Conservation (phyloP, 345 rosid species). For the Gossypium arboreum region DNA sequence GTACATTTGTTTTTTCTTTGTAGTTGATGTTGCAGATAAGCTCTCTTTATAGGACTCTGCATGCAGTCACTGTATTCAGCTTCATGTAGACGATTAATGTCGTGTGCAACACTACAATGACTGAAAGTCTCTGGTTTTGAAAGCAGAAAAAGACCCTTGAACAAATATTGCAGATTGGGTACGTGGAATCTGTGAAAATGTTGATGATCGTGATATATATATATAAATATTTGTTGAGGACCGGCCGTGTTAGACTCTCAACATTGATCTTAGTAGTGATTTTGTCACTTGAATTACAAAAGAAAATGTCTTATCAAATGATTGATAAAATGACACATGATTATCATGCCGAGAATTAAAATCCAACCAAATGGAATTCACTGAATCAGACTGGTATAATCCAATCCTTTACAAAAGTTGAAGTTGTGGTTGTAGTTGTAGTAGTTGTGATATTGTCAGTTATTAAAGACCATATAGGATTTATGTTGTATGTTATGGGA, state of each 20-base stretch:
- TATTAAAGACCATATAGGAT: not conserved
- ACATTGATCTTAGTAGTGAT: too few relatives aligned
- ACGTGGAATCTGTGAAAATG: not conserved
- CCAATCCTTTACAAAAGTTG: not conserved
- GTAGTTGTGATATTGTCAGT: not conserved
- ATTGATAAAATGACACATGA: too few relatives aligned
- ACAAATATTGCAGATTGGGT: not conserved
- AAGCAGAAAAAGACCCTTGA: not conserved
- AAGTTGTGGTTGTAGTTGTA: not conserved
- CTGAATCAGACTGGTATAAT: not conserved
- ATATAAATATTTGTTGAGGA: too few relatives aligned
- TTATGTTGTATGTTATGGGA: not conserved
- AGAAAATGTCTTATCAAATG: too few relatives aligned
- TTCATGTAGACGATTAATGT: not conserved
- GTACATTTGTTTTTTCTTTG: not conserved
- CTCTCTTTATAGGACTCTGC: not conserved
- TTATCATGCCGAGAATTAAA: too few relatives aligned
- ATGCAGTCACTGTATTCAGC: constrained; percentile 5
- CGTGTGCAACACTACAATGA: not conserved
- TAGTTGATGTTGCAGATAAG: not conserved
- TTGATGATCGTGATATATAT: not conserved
- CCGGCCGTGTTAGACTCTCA: too few relatives aligned
- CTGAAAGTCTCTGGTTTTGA: not conserved
- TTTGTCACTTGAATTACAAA: too few relatives aligned
- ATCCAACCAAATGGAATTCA: too few relatives aligned